Base-by-base conservation (phyloP, 768 basidiomycete genomes). In the Royoungia palumana region DNA sequence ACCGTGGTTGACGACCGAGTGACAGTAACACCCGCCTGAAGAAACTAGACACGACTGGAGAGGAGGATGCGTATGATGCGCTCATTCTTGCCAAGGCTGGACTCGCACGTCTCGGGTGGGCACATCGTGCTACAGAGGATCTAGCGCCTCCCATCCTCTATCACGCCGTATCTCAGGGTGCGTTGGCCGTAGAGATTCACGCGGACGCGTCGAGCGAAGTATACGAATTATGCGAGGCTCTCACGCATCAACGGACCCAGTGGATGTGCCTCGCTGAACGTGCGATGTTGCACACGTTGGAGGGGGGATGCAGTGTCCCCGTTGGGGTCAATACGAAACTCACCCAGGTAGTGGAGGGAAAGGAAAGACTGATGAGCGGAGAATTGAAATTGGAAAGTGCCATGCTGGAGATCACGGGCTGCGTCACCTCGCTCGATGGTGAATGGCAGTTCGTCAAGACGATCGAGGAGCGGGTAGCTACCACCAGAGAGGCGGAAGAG, bases 251-350 rank as follows among this genome's bases (percentile, higher is more conserved):
- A 71, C 74, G 78, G 64, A 93, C 92, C 0, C 76, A 82, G 40
- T 91, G 85, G 85, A 71, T 62, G 46, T 90, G 87, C 60, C 71
- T 78, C 21, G 92, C 93, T 2, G 96, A 99, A 69, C 81, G 96
- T 13, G 89, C 87, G 1, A 87, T 89, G 67, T 73, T 98, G 54
- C 76, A 86, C n/a, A 84, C 86, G 20, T 75, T 98, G 44, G 96
- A 98, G 68, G 96, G 96, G 24, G 96, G 96, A 21, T 99, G 96
- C 70, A 94, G 90, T 53, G 94, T 99, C 0, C 95, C 95, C 3
- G 94, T 99, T 14, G 95, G 94, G 4, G 85, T 91, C 24, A 72
- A 75, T 43, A 83, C 81, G 24, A 69, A 64, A 39, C 66, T 87
- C 47, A 65, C 67, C 14, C 60, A 63, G 11, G 54, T 56, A 6